A percentile compares a stretch with the other conserved stretches of the same genome.
These are phyloP conservation scores for Tylopilus balloui DNA, from an alignment of 768 basidiomycete species.

Conservation along the genomic window DNA sequence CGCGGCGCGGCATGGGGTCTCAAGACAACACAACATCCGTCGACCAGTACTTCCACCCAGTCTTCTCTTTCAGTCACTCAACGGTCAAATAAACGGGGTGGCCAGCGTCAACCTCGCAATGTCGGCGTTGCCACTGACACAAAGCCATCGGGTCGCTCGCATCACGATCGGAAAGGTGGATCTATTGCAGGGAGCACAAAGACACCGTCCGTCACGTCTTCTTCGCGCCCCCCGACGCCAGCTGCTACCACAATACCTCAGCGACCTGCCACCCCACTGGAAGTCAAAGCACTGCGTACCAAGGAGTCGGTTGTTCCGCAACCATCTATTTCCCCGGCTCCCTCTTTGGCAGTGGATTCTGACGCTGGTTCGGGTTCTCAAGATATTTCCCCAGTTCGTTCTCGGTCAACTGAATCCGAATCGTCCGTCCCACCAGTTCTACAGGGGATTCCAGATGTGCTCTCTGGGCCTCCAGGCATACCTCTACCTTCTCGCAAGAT, in stretches of 20 bases:
- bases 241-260: slow-evolving; percentile 34
- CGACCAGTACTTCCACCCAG: slow-evolving; percentile 13
- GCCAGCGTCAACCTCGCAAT: slow-evolving; percentile 47
- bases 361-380: slow-evolving; percentile 44
- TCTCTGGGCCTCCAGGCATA: slow-evolving; percentile 50
- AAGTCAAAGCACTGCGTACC: slow-evolving; percentile 35
- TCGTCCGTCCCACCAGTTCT: slow-evolving; percentile 38
- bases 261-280: slow-evolving; percentile 43
- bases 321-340: slow-evolving; percentile 39
- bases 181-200: slow-evolving; percentile 35
- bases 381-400: slow-evolving; percentile 39
- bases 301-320: slow-evolving; percentile 41
- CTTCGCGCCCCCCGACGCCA: slow-evolving; percentile 59
- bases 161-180: slow-evolving; percentile 43
- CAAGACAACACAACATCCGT: slow-evolving; percentile 30
- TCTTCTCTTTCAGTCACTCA: slow-evolving; percentile 25
- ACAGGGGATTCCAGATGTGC: slow-evolving; percentile 47
- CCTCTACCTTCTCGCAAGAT: slow-evolving; percentile 43
- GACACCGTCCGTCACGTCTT: slow-evolving; percentile 43
- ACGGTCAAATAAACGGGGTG: slow-evolving; percentile 43
- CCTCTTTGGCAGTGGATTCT: slow-evolving; percentile 48
- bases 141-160: slow-evolving; percentile 33
- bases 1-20: slow-evolving; percentile 63
- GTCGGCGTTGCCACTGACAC: slow-evolving; percentile 32
- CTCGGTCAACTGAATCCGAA: slow-evolving; percentile 38